Evolutionary conservation across 768 basidiomycete genomes (phyloP).

Genomic region (Phaeotremella skinneri): DNA sequence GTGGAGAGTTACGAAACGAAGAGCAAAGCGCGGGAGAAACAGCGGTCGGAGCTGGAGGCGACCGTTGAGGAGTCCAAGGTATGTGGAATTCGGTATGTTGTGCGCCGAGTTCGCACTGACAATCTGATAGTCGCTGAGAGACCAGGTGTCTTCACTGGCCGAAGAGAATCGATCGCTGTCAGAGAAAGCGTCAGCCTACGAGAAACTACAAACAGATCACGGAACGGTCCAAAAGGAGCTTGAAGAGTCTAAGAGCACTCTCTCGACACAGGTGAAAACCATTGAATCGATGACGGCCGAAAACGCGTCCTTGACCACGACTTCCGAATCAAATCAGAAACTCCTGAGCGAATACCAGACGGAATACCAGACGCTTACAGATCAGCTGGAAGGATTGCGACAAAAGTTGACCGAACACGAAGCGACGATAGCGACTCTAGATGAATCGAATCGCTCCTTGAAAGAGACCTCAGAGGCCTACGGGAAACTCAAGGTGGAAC

Average conservation of each 20-base stretch:
- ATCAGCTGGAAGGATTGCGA: conserved; percentile 2
- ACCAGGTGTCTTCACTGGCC: conserved; percentile 18
- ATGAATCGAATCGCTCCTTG: neutral
- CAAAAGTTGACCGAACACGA: conserved; percentile 3
- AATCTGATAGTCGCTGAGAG: conserved; percentile 8
- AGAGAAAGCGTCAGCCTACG: conserved; percentile 1
- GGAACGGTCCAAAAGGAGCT: neutral
- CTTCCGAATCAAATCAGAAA: neutral
- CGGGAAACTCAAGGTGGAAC: neutral
- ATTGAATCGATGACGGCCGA: neutral
- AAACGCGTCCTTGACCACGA: neutral
- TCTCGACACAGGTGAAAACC: neutral
- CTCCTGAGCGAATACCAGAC: neutral
- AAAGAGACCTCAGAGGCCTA: neutral
- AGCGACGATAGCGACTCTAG: neutral
- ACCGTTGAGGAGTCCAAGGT: conserved; percentile 24
- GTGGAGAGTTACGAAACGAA: conserved; percentile 36
- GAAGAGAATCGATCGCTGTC: conserved; percentile 21
- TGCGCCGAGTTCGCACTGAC: neutral
- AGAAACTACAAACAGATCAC: neutral
- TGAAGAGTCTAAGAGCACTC: neutral
- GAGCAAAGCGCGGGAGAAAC: conserved; percentile 25
- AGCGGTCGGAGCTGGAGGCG: conserved; percentile 18
- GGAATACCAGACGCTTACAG: neutral
- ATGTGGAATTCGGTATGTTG: conserved; percentile 1